Percentiles rank a stretch among this genome's conserved stretches.
Conservation (phyloP, 176 grass and related monocot genomes). For the Panicum miliaceum region DNA sequence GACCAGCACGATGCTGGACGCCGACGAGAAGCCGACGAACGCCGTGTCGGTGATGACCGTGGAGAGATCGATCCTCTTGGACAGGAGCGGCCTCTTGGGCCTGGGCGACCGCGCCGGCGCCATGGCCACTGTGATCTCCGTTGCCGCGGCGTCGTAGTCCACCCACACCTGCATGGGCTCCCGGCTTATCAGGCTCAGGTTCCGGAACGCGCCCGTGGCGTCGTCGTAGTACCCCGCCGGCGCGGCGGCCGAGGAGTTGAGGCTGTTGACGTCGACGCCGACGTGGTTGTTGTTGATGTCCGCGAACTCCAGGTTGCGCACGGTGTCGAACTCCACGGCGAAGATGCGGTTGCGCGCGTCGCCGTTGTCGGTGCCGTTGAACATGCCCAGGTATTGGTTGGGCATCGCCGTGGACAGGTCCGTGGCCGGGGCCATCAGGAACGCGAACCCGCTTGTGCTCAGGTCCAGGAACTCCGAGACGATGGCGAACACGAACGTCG, state of each 20-base stretch:
- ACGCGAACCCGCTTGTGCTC: conserved; percentile 53
- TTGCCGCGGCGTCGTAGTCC: conserved; percentile 34
- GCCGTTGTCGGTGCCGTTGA: conserved; percentile 55
- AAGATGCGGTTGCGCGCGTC: conserved; percentile 40
- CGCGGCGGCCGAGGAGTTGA: conserved; percentile 41
- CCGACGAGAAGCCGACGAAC: conserved; percentile 52
- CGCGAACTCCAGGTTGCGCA: conserved; percentile 54
- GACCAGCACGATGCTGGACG: conserved; percentile 54
- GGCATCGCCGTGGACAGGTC: conserved; percentile 43
- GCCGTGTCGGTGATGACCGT: conserved; percentile 30
- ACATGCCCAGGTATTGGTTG: conserved; percentile 50
- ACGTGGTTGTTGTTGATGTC: conserved; percentile 56
- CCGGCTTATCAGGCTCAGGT: conserved; percentile 46
- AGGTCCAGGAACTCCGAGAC: conserved; percentile 52
- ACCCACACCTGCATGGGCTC: conserved; percentile 55
- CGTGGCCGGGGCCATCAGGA: conserved; percentile 40
- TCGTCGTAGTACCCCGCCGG: conserved; percentile 47
- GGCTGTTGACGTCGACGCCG: conserved; percentile 58
- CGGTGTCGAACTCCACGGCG: conserved; percentile 53
- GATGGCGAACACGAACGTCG: conserved; percentile 57
- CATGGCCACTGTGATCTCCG: conserved; percentile 42
- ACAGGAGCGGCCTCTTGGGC: conserved; percentile 33
- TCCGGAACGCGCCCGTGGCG: conserved; percentile 28
- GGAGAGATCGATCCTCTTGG: conserved; percentile 29
- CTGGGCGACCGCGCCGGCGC: conserved; percentile 14